Base-by-base conservation (phyloP, 2,329 filamentous ascomycete genomes). In the Pseudocercospora fijiensis region DNA sequence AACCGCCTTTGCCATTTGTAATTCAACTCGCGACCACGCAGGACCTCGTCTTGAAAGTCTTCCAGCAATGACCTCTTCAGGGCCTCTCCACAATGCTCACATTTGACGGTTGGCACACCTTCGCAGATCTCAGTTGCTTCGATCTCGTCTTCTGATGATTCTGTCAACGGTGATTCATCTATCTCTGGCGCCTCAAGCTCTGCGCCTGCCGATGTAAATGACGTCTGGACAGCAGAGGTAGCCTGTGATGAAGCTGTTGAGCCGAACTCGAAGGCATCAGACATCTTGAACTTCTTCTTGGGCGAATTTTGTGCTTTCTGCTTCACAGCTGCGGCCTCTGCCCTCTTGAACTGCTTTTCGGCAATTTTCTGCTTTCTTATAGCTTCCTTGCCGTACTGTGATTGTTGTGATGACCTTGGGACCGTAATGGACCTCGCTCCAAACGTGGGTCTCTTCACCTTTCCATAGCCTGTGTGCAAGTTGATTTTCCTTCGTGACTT, bases 1-100 rank as follows among this genome's bases (percentile, higher is more conserved):
- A 78, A 78, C 2, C 69, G 66, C 55, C 71, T 64, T 63, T 76
- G 74, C 67, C 71, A 72, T 43, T 72, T 71, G 57, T 72, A 71
- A 24, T 61, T 73, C 68, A 74, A 67, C 9, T 66, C 60, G 22
- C 65, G 63, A 20, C 68, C 67, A 16, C 61, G 57, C 16, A 62
- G 63, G 24, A 67, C 63, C 16, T 69, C 57, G 51, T 71, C 70
- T 57, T 75, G 70, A 57, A 74, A 78, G 20, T 74, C 70, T 58
- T 76, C 72, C 47, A 68, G 60, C 18, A 74, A 30, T 10, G 67
- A 43, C 28, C 61, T 61, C 4, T 62, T 60, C 7, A 76, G 64
- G 1, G 43, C 51, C 13, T 67, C 64, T 27, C 64, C 61, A 64
- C 74, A 76, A 22, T 72, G 68, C 8, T 63, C 53, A 59, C 74